Conservation (phyloP, 176 grass and related monocot species). For the Carex parvula region DNA sequence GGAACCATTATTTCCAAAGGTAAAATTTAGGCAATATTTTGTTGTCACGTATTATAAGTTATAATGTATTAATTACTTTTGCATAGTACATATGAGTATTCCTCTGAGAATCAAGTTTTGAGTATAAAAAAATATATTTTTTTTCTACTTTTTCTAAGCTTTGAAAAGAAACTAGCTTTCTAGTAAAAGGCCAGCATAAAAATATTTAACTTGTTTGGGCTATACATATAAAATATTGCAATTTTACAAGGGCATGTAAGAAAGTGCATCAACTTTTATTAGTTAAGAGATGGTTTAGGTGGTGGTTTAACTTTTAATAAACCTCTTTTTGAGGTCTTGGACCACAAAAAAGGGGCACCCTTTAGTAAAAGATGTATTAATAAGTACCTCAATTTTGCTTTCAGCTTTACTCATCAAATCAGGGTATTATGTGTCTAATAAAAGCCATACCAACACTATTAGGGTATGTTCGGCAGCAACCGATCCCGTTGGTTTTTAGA, state of each 20-base stretch:
- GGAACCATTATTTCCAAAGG: background rate
- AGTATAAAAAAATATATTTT: background rate
- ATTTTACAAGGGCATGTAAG: background rate
- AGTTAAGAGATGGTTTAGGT: conserved; percentile 20
- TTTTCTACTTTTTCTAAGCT: background rate
- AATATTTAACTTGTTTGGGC: background rate
- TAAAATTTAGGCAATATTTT: background rate
- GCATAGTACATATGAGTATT: background rate
- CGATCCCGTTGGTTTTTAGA: too few species aligned
- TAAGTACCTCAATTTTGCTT: conserved; percentile 24
- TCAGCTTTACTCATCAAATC: conserved; percentile 16
- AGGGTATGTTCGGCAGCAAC: too few species aligned
- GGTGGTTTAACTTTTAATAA: conserved; percentile 24
- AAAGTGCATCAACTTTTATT: background rate
- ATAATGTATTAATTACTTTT: background rate
- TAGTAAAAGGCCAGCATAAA: background rate
- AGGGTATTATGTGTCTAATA: background rate
- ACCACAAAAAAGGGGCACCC: conserved; percentile 8
- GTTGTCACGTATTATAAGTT: background rate
- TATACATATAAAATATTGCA: background rate
- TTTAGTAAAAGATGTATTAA: conserved; percentile 26
- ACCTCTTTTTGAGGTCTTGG: background rate
- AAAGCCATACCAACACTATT: background rate
- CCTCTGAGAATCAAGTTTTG: background rate
- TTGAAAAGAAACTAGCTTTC: background rate